Conservation (phyloP, 202 grass and related monocot genomes). For the Brachypodium distachyon region DNA sequence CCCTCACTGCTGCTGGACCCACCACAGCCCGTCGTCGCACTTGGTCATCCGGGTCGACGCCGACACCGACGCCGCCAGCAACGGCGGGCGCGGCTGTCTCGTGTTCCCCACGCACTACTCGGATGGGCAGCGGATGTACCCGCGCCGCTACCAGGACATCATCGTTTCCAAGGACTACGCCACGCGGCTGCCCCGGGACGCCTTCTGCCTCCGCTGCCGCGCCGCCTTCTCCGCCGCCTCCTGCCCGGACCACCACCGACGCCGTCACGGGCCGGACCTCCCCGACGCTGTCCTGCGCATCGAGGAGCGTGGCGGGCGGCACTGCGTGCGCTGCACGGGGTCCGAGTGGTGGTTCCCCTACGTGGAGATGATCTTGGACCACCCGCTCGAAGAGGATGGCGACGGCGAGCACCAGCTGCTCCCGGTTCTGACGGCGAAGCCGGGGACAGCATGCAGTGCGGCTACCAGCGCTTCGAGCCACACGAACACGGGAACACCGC, state of each 20-base stretch:
- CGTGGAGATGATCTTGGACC: neutral
- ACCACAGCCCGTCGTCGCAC: neutral
- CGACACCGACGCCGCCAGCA: neutral
- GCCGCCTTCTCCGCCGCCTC: neutral
- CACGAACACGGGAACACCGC: too few species aligned
- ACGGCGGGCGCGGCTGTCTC: neutral
- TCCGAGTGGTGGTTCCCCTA: neutral
- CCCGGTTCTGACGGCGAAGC: neutral
- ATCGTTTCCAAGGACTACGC: neutral
- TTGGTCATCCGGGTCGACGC: neutral
- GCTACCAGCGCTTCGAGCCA: neutral
- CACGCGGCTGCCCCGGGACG: neutral
- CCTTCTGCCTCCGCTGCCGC: neutral
- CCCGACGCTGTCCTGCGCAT: neutral
- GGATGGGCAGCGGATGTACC: neutral
- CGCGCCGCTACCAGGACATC: too few species aligned
- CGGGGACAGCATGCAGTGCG: neutral
- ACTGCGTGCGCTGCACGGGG: neutral
- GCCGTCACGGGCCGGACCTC: too few species aligned
- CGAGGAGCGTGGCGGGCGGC: neutral
- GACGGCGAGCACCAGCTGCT: neutral
- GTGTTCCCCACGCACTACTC: neutral
- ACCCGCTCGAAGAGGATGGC: neutral
- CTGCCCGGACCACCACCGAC: neutral
- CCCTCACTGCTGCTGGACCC: neutral